phyloP scores from a whole-genome alignment of 306 rosid genomes.

The Astragalus glycyphyllos region DNA sequence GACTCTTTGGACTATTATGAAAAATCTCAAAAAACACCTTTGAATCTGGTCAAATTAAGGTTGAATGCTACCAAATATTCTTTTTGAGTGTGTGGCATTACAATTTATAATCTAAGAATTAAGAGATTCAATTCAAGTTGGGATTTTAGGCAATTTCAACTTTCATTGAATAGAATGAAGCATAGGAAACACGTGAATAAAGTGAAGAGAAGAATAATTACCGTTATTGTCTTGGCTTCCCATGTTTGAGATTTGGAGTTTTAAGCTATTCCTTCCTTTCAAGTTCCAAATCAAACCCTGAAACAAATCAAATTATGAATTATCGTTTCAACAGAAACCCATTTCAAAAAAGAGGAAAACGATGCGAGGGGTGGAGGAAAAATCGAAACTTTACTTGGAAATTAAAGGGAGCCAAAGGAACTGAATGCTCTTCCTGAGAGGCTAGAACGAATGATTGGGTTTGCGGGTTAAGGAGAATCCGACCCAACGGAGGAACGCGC shows the following conservation, averaged over 20 bases:
- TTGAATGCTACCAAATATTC: neutral
- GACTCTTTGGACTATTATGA: conserved; percentile 14
- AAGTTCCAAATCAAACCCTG: conserved; percentile 41
- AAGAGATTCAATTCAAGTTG: conserved; percentile 14
- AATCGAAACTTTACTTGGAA: conserved; percentile 31
- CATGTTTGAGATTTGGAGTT: conserved; percentile 50
- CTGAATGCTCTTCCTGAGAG: neutral
- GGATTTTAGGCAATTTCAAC: conserved; percentile 7
- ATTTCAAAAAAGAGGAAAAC: conserved; percentile 27
- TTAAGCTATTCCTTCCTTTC: neutral
- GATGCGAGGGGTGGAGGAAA: conserved; percentile 6
- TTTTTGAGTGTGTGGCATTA: neutral
- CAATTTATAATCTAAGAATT: conserved; percentile 15
- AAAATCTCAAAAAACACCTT: conserved; percentile 3
- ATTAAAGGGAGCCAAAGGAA: conserved; percentile 11
- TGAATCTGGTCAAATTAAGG: conserved; percentile 1
- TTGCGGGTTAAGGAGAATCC: neutral
- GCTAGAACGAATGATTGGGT: neutral
- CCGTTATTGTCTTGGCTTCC: conserved; percentile 60
- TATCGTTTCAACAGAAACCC: conserved; percentile 23
- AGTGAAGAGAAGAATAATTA: conserved; percentile 45
- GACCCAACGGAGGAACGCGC: conserved; percentile 24
- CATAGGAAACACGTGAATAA: conserved; percentile 33
- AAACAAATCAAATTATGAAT: neutral
- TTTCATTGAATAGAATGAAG: conserved; percentile 16